Conservation (phyloP, 108 stramenopile genomes). For the Chaetoceros tenuissimus region DNA sequence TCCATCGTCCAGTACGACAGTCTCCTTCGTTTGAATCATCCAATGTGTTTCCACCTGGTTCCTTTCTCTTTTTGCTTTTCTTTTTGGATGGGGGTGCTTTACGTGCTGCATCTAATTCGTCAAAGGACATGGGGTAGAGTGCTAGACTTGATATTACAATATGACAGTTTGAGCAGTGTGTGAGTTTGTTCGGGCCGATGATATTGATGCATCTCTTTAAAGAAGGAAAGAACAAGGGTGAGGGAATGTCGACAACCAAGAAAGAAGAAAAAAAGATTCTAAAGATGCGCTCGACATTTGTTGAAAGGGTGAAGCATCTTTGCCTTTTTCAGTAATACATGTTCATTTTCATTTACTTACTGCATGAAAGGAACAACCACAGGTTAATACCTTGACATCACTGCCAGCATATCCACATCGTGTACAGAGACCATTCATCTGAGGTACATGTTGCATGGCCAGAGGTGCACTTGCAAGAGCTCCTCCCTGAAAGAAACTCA, state of each 20-base stretch:
- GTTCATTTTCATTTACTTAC: constrained; percentile 2
- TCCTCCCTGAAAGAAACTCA: too few relatives aligned
- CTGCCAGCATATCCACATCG: constrained; percentile 6
- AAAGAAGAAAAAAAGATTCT: too few relatives aligned
- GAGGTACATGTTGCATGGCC: too few relatives aligned
- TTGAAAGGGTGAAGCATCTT: background rate
- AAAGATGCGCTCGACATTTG: too few relatives aligned
- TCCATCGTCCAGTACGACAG: constrained; percentile 73
- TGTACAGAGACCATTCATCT: background rate
- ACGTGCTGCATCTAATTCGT: constrained; percentile 69
- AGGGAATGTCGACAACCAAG: too few relatives aligned
- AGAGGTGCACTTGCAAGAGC: too few relatives aligned
- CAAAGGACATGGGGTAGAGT: constrained; percentile 79
- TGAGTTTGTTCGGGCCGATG: constrained; percentile 9
- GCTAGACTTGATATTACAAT: constrained; percentile 27
- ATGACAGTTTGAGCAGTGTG: constrained; percentile 20
- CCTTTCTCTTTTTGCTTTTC: constrained; percentile 20
- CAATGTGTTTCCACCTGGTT: constrained; percentile 14
- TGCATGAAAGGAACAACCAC: constrained; percentile 7
- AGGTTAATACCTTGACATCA: constrained; percentile 4
- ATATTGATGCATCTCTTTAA: constrained; percentile 32
- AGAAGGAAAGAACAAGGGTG: background rate
- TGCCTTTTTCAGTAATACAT: background rate
- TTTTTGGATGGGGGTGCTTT: background rate
- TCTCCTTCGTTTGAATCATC: constrained; percentile 19